Percentiles rank a stretch among this genome's conserved stretches.
Conservation (phyloP, 148 eudicot species). For the Silene uniflora region DNA sequence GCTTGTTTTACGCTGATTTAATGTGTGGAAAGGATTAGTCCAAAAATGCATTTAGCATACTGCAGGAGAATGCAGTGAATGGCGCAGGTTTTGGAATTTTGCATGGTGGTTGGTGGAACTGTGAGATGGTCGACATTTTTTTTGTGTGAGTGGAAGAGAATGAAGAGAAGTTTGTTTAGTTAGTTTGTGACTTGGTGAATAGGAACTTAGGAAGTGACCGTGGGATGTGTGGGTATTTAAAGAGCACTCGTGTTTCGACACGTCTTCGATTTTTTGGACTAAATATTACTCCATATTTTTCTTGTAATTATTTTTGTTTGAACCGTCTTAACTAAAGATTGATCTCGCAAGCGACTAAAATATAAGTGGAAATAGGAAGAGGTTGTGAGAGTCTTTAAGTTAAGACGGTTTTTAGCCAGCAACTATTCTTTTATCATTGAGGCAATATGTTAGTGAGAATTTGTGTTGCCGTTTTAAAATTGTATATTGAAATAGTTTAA, state of each 20-base stretch:
- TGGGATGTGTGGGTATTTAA: not conserved
- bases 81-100: constrained; percentile 20
- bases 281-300: no score
- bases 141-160: not conserved
- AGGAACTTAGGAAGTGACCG: not conserved
- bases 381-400: no score
- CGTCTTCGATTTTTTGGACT: not conserved
- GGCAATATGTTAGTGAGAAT: no score
- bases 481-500: no score
- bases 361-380: no score
- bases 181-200: not conserved
- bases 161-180: not conserved
- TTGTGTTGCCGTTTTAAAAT: no score
- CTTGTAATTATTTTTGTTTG: no score
- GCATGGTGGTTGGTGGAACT: constrained; percentile 27
- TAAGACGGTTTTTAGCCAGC: no score
- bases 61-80: not conserved
- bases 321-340: no score
- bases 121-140: constrained; percentile 42
- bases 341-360: no score
- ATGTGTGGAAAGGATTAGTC: not conserved
- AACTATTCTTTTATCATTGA: no score
- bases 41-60: not conserved
- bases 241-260: not conserved
- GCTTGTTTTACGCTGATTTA: not conserved